Evolutionary conservation across 306 rosid species (phyloP), one percentile per base, ranked within the genome.

Genomic region (Dalbergia cultrata): DNA sequence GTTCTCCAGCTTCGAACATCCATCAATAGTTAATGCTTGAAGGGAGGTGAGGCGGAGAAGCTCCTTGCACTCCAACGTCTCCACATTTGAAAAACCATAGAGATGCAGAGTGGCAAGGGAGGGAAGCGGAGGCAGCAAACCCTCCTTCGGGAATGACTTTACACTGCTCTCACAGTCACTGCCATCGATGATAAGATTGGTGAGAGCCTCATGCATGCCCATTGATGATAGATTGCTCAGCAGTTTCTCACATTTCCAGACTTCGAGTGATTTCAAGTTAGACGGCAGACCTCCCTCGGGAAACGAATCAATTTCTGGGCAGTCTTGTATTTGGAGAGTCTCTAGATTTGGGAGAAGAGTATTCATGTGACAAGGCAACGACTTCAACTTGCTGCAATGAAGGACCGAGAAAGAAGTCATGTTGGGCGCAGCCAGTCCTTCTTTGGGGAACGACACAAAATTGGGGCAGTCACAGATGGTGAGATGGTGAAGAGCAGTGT

Each of bases 11-110:
- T 53, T 76, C 4, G 17, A 9, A 53, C 68, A 76, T 0, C 0
- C 0, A 0, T 0, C 0, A 69, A 58, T 67, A 0, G 0, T 0
- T 39, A 81, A 9, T 8, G 0, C 0, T 31, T 57, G 18, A 4
- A 81, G 71, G 44, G 85, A 67, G 22, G 76, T 47, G 26, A 81
- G 58, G 59, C 60, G 45, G 47, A 37, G 65, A 67, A 81, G 47
- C n/a, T n/a, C 65, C 1, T 7, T 4, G 26, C 62, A 67, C 3
- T 66, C 41, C 70, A 75, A 47, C 0, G 72, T 52, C 18, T 67
- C 49, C 34, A 75, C 0, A 35, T 2, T 21, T 14, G 14, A 10
- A 62, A 62, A 62, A 0, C 0, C 4, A 4, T 0, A 2, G 8
- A 63, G 21, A 5, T 0, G 0, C 47, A 63, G 5, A 63, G 5